phyloP scores from a whole-genome alignment of 345 rosid species.

The Melastoma malabathricum region DNA sequence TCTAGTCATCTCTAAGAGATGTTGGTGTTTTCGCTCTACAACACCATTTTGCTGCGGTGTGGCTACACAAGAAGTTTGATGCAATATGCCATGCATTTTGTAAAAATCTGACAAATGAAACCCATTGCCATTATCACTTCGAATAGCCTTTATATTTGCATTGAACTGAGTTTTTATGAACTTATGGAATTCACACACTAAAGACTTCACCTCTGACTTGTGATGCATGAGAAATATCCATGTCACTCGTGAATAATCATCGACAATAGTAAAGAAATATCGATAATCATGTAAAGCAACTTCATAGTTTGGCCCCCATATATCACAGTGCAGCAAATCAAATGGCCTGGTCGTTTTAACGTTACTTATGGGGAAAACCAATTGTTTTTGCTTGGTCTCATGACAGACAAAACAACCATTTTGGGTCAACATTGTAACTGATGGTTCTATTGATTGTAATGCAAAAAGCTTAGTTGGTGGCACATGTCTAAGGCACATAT shows the following conservation, averaged over 20 bases:
- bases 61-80: not conserved
- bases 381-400: accelerated
- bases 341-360: not conserved
- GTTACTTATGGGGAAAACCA: not conserved
- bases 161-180: not conserved
- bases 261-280: not conserved
- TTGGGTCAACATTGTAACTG: not conserved
- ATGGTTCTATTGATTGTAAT: no score
- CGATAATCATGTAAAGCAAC: no score
- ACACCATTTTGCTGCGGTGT: not conserved
- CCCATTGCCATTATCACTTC: not conserved
- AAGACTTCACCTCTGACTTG: not conserved
- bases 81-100: not conserved
- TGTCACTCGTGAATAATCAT: not conserved
- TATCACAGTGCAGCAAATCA: not conserved
- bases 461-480: no score
- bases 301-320: not conserved
- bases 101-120: not conserved
- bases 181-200: not conserved
- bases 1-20: not conserved
- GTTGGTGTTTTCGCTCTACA: not conserved
- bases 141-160: not conserved
- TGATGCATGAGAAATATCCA: not conserved
- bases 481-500: no score
- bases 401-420: not conserved